Evolutionary conservation across 352 stramenopile genomes (phyloP).

Genomic region (Pythium utonaiense): DNA sequence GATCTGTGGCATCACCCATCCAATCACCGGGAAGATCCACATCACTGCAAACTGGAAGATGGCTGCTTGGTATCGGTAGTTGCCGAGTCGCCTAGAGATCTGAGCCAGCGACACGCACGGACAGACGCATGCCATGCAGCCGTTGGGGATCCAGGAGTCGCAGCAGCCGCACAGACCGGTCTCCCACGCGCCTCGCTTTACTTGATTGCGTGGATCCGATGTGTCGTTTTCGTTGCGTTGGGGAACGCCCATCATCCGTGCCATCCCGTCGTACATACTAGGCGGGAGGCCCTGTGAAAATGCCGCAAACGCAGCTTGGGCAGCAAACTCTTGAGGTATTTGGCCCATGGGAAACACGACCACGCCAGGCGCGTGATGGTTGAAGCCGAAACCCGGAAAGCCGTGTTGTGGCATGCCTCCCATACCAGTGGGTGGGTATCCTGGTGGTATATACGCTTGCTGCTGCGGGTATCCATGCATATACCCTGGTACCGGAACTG

Average conservation of each 20-base stretch:
- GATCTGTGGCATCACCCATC: background rate
- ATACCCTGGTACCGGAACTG: background rate
- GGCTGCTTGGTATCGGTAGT: constrained; percentile 24
- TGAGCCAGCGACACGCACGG: constrained; percentile 32
- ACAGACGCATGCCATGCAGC: constrained; percentile 30
- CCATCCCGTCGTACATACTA: constrained; percentile 1
- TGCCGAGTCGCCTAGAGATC: constrained; percentile 36
- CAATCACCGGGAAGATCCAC: constrained; percentile 23
- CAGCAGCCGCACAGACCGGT: constrained; percentile 25
- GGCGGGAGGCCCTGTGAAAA: constrained; percentile 4
- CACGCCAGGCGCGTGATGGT: background rate
- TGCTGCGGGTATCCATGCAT: constrained; percentile 1
- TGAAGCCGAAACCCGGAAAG: background rate
- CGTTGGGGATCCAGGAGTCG: constrained; percentile 28
- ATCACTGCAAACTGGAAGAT: constrained; percentile 21
- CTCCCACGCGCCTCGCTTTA: constrained; percentile 4
- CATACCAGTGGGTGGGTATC: background rate
- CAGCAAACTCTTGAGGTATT: background rate
- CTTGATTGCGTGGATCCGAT: constrained; percentile 5
- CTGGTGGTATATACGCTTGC: background rate
- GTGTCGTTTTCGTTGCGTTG: background rate
- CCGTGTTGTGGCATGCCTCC: background rate
- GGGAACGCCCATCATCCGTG: constrained; percentile 5
- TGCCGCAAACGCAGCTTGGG: background rate
- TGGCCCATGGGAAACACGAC: constrained; percentile 6